Base-by-base conservation (phyloP, 495 filamentous ascomycete species). In the Saxispiralis lemnorum region DNA sequence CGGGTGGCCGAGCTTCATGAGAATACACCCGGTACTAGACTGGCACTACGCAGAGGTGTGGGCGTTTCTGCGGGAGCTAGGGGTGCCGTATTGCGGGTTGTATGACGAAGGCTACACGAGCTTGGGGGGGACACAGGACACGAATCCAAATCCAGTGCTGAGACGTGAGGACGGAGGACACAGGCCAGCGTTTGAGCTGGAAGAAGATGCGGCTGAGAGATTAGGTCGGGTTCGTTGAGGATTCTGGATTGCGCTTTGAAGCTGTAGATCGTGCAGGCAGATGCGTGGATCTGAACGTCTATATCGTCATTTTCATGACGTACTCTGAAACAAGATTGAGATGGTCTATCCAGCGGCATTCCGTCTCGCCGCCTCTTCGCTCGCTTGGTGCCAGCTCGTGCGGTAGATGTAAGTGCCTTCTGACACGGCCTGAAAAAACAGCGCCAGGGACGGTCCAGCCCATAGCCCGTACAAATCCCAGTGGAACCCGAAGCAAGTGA, bases 41-140 rank as follows among this genome's bases (percentile, higher is more conserved):
- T 95, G 89, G 92, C 81, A 88, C 59, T 97, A 94, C 63, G 75
- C 74, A 13, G 88, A 96, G 60, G 86, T 97, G 45, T 93, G 89
- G 92, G 71, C 78, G 75, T 95, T 95, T 52, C 82, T 94, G 47
- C 73, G 83, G 12, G 73, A 80, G 47, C 60, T 95, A 19, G 66
- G 71, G 1, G 70, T 95, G 15, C 69, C 72, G 13, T 97, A 88
- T 51, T 97, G 89, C 56, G 60, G 66, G 12, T 68, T 97, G 6
- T 97, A 97, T 57, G 81, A 94, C 54, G 66, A 66, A 46, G 82
- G 82, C 6, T 92, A 85, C 57, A 92, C 89, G 3, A 84, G 77
- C 36, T 65, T 97, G 6, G 89, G 89, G 1, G 86, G 89, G 2
- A 82, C 73, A n/a, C 76, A 70, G 18, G 85, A 97, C 65, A 97